Percentiles rank a stretch among this genome's conserved stretches.
These are phyloP conservation scores for Kwoniella botswanensis DNA, from an alignment of 768 basidiomycete genomes.

Conservation along the genomic window DNA sequence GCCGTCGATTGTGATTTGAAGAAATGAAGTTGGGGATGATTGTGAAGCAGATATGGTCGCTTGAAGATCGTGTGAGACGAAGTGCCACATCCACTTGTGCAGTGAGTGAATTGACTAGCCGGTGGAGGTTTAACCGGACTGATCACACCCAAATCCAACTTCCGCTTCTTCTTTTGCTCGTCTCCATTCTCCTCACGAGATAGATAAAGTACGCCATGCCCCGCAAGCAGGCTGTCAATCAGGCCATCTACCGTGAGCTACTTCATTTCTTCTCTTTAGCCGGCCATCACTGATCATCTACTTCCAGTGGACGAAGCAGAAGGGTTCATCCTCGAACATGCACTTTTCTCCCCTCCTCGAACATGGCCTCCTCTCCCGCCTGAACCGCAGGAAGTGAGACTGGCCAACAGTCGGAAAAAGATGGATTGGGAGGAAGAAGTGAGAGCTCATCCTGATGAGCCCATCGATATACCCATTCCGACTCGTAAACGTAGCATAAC, in stretches of 20 bases:
- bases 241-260: conserved; percentile 38
- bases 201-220: conserved; percentile 22
- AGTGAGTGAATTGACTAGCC: neutral
- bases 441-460: conserved; percentile 34
- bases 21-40: neutral
- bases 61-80: neutral
- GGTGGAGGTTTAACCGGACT: conserved; percentile 19
- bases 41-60: no score
- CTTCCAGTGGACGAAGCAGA: conserved; percentile 50
- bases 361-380: conserved; percentile 48
- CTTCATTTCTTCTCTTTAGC: no score
- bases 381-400: conserved; percentile 18
- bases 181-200: neutral
- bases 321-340: conserved; percentile 51
- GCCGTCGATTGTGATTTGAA: neutral
- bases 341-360: conserved; percentile 45
- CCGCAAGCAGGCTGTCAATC: conserved; percentile 35
- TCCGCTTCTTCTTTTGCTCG: neutral
- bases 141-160: neutral
- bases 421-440: conserved; percentile 53
- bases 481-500: neutral
- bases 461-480: conserved; percentile 23
- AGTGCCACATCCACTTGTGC: conserved; percentile 9
- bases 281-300: no score
- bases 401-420: conserved; percentile 34